Conservation (phyloP, 108 stramenopile species). For the Cylindrotheca fusiformis region DNA sequence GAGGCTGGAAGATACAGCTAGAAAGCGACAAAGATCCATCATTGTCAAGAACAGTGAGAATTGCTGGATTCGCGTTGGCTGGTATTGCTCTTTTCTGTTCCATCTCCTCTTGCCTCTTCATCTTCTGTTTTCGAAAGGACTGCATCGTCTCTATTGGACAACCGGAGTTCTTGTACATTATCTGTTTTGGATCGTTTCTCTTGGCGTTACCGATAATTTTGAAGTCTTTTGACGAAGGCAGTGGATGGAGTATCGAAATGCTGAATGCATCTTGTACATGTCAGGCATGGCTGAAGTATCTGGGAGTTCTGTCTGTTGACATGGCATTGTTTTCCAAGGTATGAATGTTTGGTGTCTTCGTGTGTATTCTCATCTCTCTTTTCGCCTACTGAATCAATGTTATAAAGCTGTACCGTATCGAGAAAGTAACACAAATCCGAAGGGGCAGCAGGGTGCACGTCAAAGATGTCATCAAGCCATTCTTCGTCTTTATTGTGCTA, state of each 20-base stretch:
- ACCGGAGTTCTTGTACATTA: constrained; percentile 13
- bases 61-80: not conserved
- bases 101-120: constrained; percentile 3
- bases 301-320: constrained; percentile 8
- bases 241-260: not conserved
- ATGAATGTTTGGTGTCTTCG: too few species aligned
- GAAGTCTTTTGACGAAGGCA: constrained; percentile 3
- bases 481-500: not conserved
- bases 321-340: constrained; percentile 22
- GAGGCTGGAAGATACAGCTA: not conserved
- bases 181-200: constrained; percentile 6
- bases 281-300: not conserved
- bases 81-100: constrained; percentile 4
- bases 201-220: not conserved
- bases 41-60: not conserved
- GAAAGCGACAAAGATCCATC: not conserved
- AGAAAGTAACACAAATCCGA: constrained; percentile 17
- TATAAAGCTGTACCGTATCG: constrained; percentile 11
- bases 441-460: constrained; percentile 7
- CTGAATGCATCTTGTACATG: constrained; percentile 6
- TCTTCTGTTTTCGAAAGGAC: constrained; percentile 6
- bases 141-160: constrained; percentile 13
- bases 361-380: too few species aligned
- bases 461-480: constrained; percentile 11
- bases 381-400: not conserved